Evolutionary conservation across 306 rosid genomes (phyloP).

Genomic region (Dicorynia guianensis): DNA sequence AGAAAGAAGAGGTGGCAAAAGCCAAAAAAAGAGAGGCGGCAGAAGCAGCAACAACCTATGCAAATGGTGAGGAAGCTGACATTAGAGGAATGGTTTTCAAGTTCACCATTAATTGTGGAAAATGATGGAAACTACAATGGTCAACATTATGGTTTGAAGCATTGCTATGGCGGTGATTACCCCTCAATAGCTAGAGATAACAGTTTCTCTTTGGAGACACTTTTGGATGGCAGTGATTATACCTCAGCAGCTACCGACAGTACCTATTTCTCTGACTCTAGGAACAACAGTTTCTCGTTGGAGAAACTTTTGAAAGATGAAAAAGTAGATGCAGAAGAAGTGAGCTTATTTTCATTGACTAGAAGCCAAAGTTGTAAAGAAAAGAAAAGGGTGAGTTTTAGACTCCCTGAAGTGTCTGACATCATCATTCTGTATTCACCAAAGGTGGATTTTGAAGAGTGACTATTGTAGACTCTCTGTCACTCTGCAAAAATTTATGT

Average conservation of each 20-base stretch:
- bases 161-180: conserved; percentile 32
- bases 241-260: conserved; percentile 6
- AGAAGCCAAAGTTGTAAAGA: conserved; percentile 40
- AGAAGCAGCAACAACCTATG: neutral
- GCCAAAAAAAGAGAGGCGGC: neutral
- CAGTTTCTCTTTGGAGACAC: conserved; percentile 43
- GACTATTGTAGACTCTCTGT: neutral
- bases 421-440: conserved; percentile 51
- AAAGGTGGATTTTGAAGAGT: conserved; percentile 3
- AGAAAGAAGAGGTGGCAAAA: conserved; percentile 27
- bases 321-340: conserved; percentile 40
- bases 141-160: conserved; percentile 25
- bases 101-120: conserved; percentile 33
- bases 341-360: conserved; percentile 32
- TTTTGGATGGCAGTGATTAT: conserved; percentile 19
- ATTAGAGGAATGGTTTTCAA: conserved; percentile 50
- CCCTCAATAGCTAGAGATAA: conserved; percentile 24
- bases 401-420: conserved; percentile 60
- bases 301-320: conserved; percentile 47
- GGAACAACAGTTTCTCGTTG: conserved; percentile 27
- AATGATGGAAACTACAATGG: conserved; percentile 11
- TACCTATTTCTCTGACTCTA: neutral
- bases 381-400: conserved; percentile 49
- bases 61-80: conserved; percentile 29
- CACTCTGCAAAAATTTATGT: neutral